phyloP scores from a whole-genome alignment of 2,329 filamentous ascomycete genomes.

The Delphinella strobiligena region DNA sequence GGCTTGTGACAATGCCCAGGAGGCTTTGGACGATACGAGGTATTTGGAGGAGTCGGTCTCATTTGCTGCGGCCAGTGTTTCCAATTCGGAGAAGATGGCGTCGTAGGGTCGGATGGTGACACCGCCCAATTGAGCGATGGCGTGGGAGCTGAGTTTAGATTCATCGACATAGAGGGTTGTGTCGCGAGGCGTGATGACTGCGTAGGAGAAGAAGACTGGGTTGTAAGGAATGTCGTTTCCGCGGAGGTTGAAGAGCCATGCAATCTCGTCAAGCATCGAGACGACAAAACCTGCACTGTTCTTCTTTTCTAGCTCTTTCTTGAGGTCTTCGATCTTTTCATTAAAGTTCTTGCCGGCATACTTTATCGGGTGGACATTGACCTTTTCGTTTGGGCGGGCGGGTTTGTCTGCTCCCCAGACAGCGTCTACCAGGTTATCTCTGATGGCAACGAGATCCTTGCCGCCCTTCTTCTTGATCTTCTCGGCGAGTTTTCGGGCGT shows the following conservation, averaged over 20 bases:
- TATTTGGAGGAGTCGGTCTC: conserved; percentile 47
- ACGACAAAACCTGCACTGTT: conserved; percentile 79
- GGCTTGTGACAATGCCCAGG: conserved; percentile 81
- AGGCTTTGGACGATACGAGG: conserved; percentile 75
- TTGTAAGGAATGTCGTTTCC: conserved; percentile 96
- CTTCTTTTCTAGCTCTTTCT: conserved; percentile 86
- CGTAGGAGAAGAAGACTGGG: conserved; percentile 96
- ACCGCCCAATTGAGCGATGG: conserved; percentile 56
- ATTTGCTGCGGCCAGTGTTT: conserved; percentile 40
- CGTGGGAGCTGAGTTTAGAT: conserved; percentile 59
- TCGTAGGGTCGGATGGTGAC: conserved; percentile 73
- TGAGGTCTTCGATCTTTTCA: conserved; percentile 71
- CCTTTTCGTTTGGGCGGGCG: conserved; percentile 59
- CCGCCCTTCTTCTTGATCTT: conserved; percentile 82
- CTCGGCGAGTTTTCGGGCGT: conserved; percentile 64
- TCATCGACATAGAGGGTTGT: conserved; percentile 78
- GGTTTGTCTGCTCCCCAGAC: conserved; percentile 76
- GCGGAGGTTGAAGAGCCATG: conserved; percentile 96
- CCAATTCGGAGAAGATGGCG: conserved; percentile 67
- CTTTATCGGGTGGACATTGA: conserved; percentile 58
- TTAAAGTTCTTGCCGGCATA: conserved; percentile 74
- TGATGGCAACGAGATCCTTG: conserved; percentile 59
- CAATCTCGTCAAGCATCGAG: conserved; percentile 91
- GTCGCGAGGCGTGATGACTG: conserved; percentile 63
- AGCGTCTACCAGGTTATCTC: conserved; percentile 76